phyloP scores from a whole-genome alignment of 352 stramenopile genomes.

The Aphanomyces euteiches region DNA sequence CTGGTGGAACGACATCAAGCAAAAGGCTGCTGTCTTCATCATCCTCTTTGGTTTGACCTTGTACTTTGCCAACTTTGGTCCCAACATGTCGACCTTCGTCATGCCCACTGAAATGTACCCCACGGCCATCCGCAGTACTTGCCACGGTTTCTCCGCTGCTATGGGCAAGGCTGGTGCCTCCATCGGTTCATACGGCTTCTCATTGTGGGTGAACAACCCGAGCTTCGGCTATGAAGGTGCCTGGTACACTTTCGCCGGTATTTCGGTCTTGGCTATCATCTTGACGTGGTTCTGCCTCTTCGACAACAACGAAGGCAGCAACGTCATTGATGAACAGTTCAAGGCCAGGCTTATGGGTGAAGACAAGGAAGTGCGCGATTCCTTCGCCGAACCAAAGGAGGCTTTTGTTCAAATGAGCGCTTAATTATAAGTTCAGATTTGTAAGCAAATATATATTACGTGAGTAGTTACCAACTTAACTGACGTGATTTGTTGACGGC shows the following conservation, averaged over 20 bases:
- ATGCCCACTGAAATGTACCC: constrained; percentile 86
- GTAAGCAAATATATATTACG: background rate
- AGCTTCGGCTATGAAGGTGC: constrained; percentile 54
- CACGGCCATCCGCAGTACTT: constrained; percentile 81
- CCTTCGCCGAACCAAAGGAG: background rate
- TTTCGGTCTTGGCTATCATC: constrained; percentile 45
- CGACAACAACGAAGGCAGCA: constrained; percentile 52
- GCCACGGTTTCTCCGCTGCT: constrained; percentile 85
- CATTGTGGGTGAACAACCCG: constrained; percentile 55
- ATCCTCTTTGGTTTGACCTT: constrained; percentile 40
- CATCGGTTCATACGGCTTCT: constrained; percentile 61
- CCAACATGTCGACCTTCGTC: constrained; percentile 73
- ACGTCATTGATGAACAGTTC: constrained; percentile 61
- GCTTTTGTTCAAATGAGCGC: background rate
- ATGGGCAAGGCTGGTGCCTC: constrained; percentile 83
- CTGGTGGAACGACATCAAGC: constrained; percentile 31
- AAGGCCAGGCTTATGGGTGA: constrained; percentile 32
- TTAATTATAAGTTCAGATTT: background rate
- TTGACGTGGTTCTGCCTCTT: constrained; percentile 66
- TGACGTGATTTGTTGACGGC: background rate
- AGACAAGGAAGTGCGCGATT: constrained; percentile 17
- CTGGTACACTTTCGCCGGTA: constrained; percentile 54
- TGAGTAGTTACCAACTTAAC: background rate
- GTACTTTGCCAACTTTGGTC: constrained; percentile 46
- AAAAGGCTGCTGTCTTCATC: constrained; percentile 30